A percentile compares a stretch with the other conserved stretches of the same genome.
Evolutionary conservation across 2,329 filamentous ascomycete genomes (phyloP).

Genomic region (Monosporascus sp.): DNA sequence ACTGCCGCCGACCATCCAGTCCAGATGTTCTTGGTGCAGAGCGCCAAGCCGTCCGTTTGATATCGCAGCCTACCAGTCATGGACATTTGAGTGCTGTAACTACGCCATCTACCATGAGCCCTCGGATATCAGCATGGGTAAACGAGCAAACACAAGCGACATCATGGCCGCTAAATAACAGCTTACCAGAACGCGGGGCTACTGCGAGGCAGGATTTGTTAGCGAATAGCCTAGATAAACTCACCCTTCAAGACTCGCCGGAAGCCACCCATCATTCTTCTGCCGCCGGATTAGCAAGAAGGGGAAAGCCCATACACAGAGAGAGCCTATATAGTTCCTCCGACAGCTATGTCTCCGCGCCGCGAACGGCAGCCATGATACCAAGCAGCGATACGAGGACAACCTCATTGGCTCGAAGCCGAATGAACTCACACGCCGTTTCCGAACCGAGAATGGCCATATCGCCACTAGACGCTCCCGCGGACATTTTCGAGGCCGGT

Average conservation of each 20-base stretch:
- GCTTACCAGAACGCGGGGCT: constrained; percentile 12
- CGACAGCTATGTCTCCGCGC: constrained; percentile 12
- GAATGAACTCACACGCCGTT: neutral
- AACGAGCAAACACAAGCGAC: constrained; percentile 15
- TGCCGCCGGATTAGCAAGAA: constrained; percentile 9
- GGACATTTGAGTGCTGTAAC: too few species aligned
- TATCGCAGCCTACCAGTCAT: constrained; percentile 6
- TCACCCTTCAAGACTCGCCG: constrained; percentile 7
- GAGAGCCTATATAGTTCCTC: constrained; percentile 13
- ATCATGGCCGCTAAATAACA: constrained; percentile 10
- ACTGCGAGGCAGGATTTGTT: constrained; percentile 7
- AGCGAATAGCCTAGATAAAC: constrained; percentile 11
- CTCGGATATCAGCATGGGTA: constrained; percentile 18
- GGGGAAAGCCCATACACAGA: constrained; percentile 6
- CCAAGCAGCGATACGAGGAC: constrained; percentile 17
- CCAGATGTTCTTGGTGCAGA: constrained; percentile 18
- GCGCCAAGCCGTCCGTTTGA: constrained; percentile 15
- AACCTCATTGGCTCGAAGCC: constrained; percentile 8
- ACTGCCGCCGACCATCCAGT: constrained; percentile 13
- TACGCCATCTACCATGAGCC: constrained; percentile 3
- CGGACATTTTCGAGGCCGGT: constrained; percentile 12
- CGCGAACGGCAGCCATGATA: constrained; percentile 6
- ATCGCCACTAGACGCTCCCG: constrained; percentile 1
- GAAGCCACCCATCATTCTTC: constrained; percentile 2
- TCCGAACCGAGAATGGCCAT: constrained; percentile 1